Evolutionary conservation across 176 grass and related monocot species (phyloP).

Genomic region (Zoysia pacifica): DNA sequence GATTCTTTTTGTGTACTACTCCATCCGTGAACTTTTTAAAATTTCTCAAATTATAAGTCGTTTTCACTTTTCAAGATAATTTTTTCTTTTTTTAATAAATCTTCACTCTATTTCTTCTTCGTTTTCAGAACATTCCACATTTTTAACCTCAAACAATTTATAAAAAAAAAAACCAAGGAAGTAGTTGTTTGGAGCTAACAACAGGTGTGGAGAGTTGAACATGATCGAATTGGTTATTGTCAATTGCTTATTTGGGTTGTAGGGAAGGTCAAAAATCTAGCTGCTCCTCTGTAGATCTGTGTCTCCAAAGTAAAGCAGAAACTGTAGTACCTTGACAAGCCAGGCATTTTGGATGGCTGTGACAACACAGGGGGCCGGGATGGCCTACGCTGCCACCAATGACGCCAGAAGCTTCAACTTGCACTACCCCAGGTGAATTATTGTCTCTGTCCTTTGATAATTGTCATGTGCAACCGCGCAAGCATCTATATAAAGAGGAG

Average conservation of each 20-base stretch:
- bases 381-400: conserved; percentile 36
- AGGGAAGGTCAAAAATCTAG: conserved; percentile 16
- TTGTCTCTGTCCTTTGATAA: conserved; percentile 43
- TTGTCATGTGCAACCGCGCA: conserved; percentile 1
- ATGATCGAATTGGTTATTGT: background rate
- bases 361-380: conserved; percentile 24
- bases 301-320: conserved; percentile 29
- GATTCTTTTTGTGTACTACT: background rate
- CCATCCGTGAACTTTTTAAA: too few relatives aligned
- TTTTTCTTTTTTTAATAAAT: too few relatives aligned
- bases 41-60: too few relatives aligned
- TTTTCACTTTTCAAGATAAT: too few relatives aligned
- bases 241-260: background rate
- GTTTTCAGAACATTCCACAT: too few relatives aligned
- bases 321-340: conserved; percentile 31
- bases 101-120: too few relatives aligned
- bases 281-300: background rate
- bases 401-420: conserved; percentile 29
- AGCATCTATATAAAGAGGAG: conserved; percentile 38
- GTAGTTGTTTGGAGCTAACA: background rate
- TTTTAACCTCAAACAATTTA: too few relatives aligned
- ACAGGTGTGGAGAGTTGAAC: background rate
- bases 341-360: conserved; percentile 39
- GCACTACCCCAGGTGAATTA: conserved; percentile 41
- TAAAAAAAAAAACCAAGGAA: too few relatives aligned